Percentiles rank a stretch among this genome's conserved stretches.
These are phyloP conservation scores for Boechera stricta DNA, from an alignment of 345 rosid genomes.

Conservation along the genomic window DNA sequence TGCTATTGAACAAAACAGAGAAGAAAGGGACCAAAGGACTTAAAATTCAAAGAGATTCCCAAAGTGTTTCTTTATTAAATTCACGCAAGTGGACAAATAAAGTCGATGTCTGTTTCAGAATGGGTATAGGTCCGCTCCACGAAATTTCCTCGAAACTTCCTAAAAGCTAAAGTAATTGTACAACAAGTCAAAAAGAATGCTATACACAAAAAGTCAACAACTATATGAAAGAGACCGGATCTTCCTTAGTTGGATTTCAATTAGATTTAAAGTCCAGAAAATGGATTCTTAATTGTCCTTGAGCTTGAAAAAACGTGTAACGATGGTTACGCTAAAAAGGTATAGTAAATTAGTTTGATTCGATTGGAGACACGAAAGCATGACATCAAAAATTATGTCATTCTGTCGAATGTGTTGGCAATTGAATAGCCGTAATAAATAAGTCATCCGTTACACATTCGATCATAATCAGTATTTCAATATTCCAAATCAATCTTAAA, in stretches of 20 bases:
- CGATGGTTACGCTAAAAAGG: neutral
- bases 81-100: slow-evolving; percentile 42
- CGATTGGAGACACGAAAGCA: slow-evolving; percentile 31
- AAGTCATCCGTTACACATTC: slow-evolving; percentile 25
- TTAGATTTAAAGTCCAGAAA: slow-evolving; percentile 20
- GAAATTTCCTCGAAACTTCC: slow-evolving; percentile 42
- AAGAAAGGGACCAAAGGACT: slow-evolving; percentile 13
- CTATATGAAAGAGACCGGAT: slow-evolving; percentile 22
- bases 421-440: slow-evolving; percentile 13
- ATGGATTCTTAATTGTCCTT: neutral
- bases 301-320: neutral
- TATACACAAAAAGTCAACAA: slow-evolving; percentile 29
- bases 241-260: neutral
- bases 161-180: slow-evolving; percentile 24
- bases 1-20: slow-evolving; percentile 7
- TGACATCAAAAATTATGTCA: slow-evolving; percentile 13
- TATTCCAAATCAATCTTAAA: slow-evolving; percentile 2
- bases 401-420: neutral
- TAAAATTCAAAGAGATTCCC: neutral
- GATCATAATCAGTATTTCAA: neutral
- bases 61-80: neutral
- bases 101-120: slow-evolving; percentile 38
- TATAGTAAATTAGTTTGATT: neutral
- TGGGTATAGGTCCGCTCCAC: slow-evolving; percentile 10
- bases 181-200: slow-evolving; percentile 31